Evolutionary conservation across 441 rosid genomes (phyloP), one percentile per base, ranked within the genome.

Genomic region (Macaranga tanarius): DNA sequence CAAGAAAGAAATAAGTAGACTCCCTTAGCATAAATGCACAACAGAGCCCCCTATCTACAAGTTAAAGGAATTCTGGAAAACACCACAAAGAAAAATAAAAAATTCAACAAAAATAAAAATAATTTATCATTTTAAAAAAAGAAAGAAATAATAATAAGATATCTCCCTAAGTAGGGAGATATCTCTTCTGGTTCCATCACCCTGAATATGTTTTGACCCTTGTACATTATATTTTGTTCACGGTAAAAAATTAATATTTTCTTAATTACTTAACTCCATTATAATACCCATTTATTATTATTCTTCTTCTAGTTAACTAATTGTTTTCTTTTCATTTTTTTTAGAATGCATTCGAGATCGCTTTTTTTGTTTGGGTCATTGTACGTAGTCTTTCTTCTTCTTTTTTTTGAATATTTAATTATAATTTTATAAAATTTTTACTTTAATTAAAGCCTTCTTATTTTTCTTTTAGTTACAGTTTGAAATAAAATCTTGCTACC

Each of bases 91-190:
- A n/a, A n/a, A n/a, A n/a, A n/a, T n/a, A n/a, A n/a, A n/a, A n/a
- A n/a, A n/a, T n/a, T n/a, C n/a, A n/a, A n/a, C n/a, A n/a, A n/a
- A n/a, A n/a, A n/a, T n/a, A n/a, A n/a, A n/a, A n/a, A n/a, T n/a
- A n/a, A n/a, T n/a, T n/a, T n/a, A n/a, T n/a, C n/a, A n/a, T n/a
- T n/a, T n/a, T n/a, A n/a, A n/a, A n/a, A n/a, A n/a, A n/a, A n/a
- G n/a, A n/a, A n/a, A n/a, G n/a, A n/a, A n/a, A n/a, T n/a, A n/a
- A n/a, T n/a, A n/a, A n/a, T n/a, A n/a, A n/a, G n/a, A n/a, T n/a
- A 93, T 89, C 86, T 96, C 98, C 80, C 79, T 84, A 75, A 96
- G 92, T 69, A 96, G 75, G 75, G 89, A 93, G 45, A n/a, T n/a
- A 81, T 65, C 80, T 84, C 79, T 91, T 91, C 72, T 91, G 92